These are phyloP conservation scores for Spinellus fusiger DNA, from an alignment of 192 early-diverging fungal species.

Conservation along the genomic window DNA sequence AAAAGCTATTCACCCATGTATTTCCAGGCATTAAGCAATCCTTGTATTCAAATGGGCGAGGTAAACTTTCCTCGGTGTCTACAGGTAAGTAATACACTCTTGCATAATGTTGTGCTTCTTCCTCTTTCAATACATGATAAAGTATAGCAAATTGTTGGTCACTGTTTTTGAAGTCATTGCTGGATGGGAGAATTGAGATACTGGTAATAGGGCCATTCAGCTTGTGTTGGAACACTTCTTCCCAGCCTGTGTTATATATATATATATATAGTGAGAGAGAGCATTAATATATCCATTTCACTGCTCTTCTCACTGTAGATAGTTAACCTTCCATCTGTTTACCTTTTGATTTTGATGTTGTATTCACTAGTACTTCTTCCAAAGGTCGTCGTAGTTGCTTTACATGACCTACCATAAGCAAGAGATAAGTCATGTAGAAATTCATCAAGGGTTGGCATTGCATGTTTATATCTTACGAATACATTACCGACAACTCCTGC, in stretches of 20 bases:
- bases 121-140: slow-evolving; percentile 23
- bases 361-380: neutral
- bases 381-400: slow-evolving; percentile 5
- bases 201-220: slow-evolving; percentile 21
- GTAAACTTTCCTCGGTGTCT: neutral
- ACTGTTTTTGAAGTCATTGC: neutral
- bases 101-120: slow-evolving; percentile 13
- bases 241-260: slow-evolving; percentile 5
- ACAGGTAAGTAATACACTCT: slow-evolving; percentile 18
- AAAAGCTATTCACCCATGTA: slow-evolving; percentile 17
- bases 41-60: slow-evolving; percentile 15
- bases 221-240: slow-evolving; percentile 7
- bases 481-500: slow-evolving; percentile 10
- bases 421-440: neutral
- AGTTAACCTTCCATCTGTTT: slow-evolving; percentile 3
- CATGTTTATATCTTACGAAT: neutral
- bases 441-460: neutral
- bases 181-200: neutral
- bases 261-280: neutral
- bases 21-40: slow-evolving; percentile 26
- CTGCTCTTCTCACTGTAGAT: neutral
- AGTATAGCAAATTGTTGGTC: slow-evolving; percentile 18
- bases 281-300: no score
- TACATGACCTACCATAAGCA: neutral
- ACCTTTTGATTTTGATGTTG: no score